Evolutionary conservation across 2,329 filamentous ascomycete species (phyloP).

Genomic region (Septoria petroselini): DNA sequence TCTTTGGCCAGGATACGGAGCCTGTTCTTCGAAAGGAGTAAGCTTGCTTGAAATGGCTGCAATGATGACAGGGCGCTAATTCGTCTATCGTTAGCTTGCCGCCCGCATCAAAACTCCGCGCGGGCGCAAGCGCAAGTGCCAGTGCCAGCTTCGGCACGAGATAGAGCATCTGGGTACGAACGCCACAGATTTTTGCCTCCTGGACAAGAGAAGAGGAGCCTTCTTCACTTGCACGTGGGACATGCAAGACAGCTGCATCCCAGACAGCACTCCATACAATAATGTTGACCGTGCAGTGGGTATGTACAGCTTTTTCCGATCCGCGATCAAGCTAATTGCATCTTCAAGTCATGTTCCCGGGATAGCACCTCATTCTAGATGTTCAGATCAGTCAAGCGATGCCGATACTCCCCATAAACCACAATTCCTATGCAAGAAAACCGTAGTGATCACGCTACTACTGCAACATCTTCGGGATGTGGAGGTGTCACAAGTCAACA

Average conservation of each 20-base stretch:
- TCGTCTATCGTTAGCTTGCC: neutral
- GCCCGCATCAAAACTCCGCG: neutral
- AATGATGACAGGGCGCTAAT: neutral
- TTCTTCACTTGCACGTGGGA: too few relatives aligned
- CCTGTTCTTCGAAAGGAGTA: slow-evolving; percentile 2
- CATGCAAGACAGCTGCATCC: too few relatives aligned
- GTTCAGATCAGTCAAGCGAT: too few relatives aligned
- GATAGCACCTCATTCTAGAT: too few relatives aligned
- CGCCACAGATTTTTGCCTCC: too few relatives aligned
- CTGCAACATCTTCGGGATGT: neutral
- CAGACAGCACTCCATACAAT: too few relatives aligned
- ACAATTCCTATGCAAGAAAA: neutral
- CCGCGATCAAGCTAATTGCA: neutral
- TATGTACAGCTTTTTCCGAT: neutral
- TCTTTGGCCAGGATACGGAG: slow-evolving; percentile 45
- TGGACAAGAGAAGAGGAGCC: neutral
- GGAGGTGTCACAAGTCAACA: neutral
- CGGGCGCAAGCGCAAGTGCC: slow-evolving; percentile 1
- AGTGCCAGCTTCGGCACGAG: neutral
- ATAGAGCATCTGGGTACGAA: neutral
- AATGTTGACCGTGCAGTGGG: too few relatives aligned
- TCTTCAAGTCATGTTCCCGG: too few relatives aligned
- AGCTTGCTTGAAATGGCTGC: neutral
- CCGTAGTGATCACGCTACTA: neutral
- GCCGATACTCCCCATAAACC: too few relatives aligned